These are phyloP conservation scores for Vitis riparia DNA, from an alignment of 164 flowering plant species.

Conservation along the genomic window DNA sequence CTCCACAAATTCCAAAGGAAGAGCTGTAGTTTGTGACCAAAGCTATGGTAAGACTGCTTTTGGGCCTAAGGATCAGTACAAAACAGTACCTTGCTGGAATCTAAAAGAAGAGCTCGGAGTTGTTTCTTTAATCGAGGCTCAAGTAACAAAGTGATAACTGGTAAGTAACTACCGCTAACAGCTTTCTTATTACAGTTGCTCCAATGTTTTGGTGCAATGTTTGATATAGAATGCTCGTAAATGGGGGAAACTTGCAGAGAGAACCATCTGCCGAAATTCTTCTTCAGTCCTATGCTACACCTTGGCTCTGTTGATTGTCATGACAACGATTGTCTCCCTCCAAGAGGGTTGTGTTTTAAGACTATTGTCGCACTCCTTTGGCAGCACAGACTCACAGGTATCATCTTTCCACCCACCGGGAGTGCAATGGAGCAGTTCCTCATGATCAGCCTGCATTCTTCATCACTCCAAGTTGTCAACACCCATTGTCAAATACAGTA, in stretches of 20 bases:
- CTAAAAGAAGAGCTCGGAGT: too few relatives aligned
- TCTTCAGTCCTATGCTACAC: conserved; percentile 66
- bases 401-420: conserved; percentile 64
- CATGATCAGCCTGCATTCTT: conserved; percentile 64
- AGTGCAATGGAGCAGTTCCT: conserved; percentile 61
- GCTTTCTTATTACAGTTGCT: too few relatives aligned
- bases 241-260: conserved; percentile 46
- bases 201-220: conserved; percentile 34
- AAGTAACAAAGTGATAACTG: too few relatives aligned
- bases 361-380: conserved; percentile 53
- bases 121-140: too few relatives aligned
- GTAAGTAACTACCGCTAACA: too few relatives aligned
- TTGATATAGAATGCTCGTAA: conserved; percentile 57
- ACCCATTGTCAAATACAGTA: conserved; percentile 47
- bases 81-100: too few relatives aligned
- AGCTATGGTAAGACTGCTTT: too few relatives aligned
- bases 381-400: conserved; percentile 75
- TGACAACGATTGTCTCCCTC: conserved; percentile 74
- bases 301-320: conserved; percentile 67
- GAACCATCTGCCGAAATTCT: conserved; percentile 57
- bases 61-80: too few relatives aligned
- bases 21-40: too few relatives aligned
- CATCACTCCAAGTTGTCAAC: conserved; percentile 74
- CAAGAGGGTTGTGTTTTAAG: conserved; percentile 62
- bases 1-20: too few relatives aligned